Conservation (phyloP, 148 eudicot genomes). For the Persicaria maculosa region DNA sequence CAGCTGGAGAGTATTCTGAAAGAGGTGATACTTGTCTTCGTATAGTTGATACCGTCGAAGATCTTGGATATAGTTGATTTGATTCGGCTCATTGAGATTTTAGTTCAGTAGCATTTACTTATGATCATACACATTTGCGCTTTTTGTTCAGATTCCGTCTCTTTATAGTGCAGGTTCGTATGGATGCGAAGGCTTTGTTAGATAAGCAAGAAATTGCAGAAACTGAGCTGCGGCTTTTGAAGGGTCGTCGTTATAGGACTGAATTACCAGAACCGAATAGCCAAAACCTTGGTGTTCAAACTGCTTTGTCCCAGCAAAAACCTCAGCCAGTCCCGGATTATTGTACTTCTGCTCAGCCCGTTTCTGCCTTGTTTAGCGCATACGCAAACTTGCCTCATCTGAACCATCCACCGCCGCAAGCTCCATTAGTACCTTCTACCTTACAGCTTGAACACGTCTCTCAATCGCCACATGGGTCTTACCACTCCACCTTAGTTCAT, state of each 20-base stretch:
- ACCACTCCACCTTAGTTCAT: not conserved
- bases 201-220: conserved; percentile 11
- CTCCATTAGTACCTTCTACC: no score
- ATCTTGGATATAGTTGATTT: not conserved
- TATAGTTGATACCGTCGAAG: not conserved
- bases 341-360: not conserved
- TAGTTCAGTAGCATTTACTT: not conserved
- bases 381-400: not conserved
- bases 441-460: not conserved
- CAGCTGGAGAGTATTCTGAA: conserved; percentile 17
- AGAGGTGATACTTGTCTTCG: conserved; percentile 14
- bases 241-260: not conserved
- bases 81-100: not conserved
- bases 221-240: not conserved
- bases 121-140: not conserved
- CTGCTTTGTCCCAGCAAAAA: not conserved
- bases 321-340: not conserved
- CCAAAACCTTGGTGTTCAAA: not conserved
- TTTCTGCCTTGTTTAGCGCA: not conserved
- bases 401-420: not conserved
- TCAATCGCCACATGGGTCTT: not conserved
- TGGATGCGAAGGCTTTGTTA: not conserved
- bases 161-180: conserved; percentile 7
- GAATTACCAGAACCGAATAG: not conserved
- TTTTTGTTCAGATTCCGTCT: conserved; percentile 17